Conservation (phyloP, 2,329 filamentous ascomycete species). For the Colletotrichum paranaense region DNA sequence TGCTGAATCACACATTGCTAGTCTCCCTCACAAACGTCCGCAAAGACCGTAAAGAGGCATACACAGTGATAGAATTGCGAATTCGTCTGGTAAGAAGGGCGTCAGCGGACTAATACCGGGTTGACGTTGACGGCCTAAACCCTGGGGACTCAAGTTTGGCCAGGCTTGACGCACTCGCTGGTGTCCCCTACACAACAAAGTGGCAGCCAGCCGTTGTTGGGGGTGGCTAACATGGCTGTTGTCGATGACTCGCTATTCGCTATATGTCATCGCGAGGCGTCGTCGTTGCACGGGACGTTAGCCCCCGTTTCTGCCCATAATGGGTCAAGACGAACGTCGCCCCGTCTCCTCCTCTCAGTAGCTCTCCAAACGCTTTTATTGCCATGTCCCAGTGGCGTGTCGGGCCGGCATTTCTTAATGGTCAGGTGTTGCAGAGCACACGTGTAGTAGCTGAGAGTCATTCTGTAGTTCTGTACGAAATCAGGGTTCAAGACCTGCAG, state of each 20-base stretch:
- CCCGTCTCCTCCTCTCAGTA: neutral
- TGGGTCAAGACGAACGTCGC: slow-evolving; percentile 8
- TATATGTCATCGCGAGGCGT: slow-evolving; percentile 25
- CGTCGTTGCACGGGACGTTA: slow-evolving; percentile 14
- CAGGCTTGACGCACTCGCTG: neutral
- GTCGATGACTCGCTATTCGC: slow-evolving; percentile 29
- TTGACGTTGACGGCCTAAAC: neutral
- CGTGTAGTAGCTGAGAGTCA: neutral
- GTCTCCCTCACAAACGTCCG: neutral
- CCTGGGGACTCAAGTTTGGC: neutral
- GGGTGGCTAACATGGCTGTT: slow-evolving; percentile 1
- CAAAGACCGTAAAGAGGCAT: too few relatives aligned
- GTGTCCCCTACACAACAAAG: neutral
- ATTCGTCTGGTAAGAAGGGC: neutral
- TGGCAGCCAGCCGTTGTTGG: neutral
- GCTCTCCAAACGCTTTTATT: neutral
- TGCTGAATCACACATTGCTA: neutral
- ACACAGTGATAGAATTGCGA: neutral
- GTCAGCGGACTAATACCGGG: neutral
- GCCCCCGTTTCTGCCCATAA: slow-evolving; percentile 18
- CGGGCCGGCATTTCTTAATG: slow-evolving; percentile 33
- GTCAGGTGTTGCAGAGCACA: slow-evolving; percentile 33
- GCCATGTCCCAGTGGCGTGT: slow-evolving; percentile 15
- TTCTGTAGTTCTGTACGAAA: slow-evolving; percentile 12
- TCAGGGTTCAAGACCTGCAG: slow-evolving; percentile 30